phyloP scores from a whole-genome alignment of 495 filamentous ascomycete genomes.

The Bacidia gigantensis region DNA sequence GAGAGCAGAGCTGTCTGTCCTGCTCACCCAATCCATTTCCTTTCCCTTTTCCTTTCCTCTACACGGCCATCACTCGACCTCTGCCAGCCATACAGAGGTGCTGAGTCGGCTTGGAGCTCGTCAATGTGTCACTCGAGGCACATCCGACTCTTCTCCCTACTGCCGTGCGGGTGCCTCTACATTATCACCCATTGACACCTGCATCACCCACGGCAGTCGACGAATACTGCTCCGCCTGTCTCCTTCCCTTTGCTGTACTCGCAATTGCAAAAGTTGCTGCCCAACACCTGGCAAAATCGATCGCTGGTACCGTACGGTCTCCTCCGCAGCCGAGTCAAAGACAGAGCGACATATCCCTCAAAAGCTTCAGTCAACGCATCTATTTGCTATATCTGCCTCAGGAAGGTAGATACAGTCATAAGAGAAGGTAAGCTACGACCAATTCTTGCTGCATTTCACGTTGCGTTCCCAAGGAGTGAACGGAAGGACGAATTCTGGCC shows the following conservation, averaged over 20 bases:
- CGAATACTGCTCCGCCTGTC: not conserved
- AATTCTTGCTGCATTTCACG: constrained; percentile 9
- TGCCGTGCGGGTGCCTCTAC: constrained; percentile 11
- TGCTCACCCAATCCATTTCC: constrained; percentile 38
- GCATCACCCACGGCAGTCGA: constrained; percentile 7
- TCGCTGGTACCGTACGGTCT: not conserved
- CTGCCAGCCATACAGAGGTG: constrained; percentile 32
- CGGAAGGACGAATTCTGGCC: not conserved
- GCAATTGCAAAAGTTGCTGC: not conserved
- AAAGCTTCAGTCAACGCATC: not conserved
- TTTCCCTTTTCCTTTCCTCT: constrained; percentile 34
- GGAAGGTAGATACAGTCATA: not conserved
- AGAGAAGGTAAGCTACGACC: constrained; percentile 11
- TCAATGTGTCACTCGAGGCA: constrained; percentile 19
- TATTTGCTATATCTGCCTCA: not conserved
- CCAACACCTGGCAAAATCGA: not conserved
- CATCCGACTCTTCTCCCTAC: constrained; percentile 20
- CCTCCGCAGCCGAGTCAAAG: constrained; percentile 1
- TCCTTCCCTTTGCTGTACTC: not conserved
- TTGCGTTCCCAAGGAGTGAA: constrained; percentile 7
- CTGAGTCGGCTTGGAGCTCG: constrained; percentile 27
- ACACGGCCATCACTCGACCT: constrained; percentile 21
- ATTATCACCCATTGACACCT: constrained; percentile 8
- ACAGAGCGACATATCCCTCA: not conserved
- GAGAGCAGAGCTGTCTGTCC: constrained; percentile 34